phyloP scores from a whole-genome alignment of 1,284 basidiomycete genomes.

The Cryptococcus sp. region DNA sequence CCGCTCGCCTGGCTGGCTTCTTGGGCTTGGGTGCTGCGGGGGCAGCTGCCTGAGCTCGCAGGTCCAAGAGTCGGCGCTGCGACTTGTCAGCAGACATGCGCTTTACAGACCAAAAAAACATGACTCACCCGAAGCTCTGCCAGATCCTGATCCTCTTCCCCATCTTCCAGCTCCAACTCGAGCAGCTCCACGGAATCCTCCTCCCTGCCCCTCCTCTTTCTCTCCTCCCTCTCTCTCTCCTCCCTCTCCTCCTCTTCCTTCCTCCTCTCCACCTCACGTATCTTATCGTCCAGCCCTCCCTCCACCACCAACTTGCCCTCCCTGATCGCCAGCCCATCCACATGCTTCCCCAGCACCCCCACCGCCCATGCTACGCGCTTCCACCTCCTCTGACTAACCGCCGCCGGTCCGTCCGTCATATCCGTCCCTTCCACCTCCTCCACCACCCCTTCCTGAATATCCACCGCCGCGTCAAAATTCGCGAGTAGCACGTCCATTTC shows the following conservation, averaged over 20 bases:
- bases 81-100: background rate
- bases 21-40: slow-evolving; percentile 16
- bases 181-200: slow-evolving; percentile 51
- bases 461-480: slow-evolving; percentile 53
- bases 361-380: slow-evolving; percentile 69
- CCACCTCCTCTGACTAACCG: slow-evolving; percentile 59
- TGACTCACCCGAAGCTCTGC: slow-evolving; percentile 66
- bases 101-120: background rate
- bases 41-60: slow-evolving; percentile 41
- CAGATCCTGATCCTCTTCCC: slow-evolving; percentile 66
- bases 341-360: slow-evolving; percentile 63
- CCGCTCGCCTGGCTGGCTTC: slow-evolving; percentile 44
- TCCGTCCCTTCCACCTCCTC: slow-evolving; percentile 60
- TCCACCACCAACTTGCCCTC: slow-evolving; percentile 54
- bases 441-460: slow-evolving; percentile 68
- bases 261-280: slow-evolving; percentile 66
- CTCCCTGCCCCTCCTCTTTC: slow-evolving; percentile 53
- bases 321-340: slow-evolving; percentile 72
- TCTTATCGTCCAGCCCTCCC: slow-evolving; percentile 67
- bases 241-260: slow-evolving; percentile 26
- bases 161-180: slow-evolving; percentile 60
- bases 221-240: slow-evolving; percentile 53
- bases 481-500: slow-evolving; percentile 78
- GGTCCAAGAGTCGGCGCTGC: slow-evolving; percentile 41
- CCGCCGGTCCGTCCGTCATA: slow-evolving; percentile 48